These are phyloP conservation scores for Saccharum hybrid DNA, from an alignment of 202 grass and related monocot species.

Conservation along the genomic window DNA sequence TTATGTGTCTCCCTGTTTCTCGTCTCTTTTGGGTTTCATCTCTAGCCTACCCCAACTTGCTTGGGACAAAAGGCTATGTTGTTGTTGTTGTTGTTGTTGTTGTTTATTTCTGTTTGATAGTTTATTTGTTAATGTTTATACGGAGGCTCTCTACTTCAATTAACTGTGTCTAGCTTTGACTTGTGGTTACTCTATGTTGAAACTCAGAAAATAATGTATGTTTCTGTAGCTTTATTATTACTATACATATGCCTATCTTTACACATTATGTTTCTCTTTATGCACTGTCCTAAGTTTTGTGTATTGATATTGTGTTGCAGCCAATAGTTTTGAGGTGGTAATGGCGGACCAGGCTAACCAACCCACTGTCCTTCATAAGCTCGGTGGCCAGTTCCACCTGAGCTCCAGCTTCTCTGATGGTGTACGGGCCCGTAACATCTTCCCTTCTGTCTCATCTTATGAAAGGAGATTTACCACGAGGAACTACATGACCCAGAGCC, in stretches of 20 bases:
- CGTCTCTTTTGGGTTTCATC: too few species aligned
- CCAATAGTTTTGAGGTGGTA: constrained; percentile 48
- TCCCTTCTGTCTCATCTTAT: constrained; percentile 51
- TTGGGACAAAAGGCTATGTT: too few species aligned
- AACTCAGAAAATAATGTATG: background rate
- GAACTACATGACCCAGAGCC: constrained; percentile 54
- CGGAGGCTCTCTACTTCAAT: background rate
- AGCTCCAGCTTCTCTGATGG: constrained; percentile 65
- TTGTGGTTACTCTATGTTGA: background rate
- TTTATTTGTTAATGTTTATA: background rate
- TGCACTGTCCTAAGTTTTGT: background rate
- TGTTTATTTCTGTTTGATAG: background rate
- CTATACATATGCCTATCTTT: background rate
- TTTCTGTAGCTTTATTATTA: background rate
- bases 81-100: too few species aligned
- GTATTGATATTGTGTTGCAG: constrained; percentile 28
- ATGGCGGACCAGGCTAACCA: constrained; percentile 70
- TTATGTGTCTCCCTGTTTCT: too few species aligned
- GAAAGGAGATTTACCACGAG: constrained; percentile 50
- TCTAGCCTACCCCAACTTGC: too few species aligned
- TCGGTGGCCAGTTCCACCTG: constrained; percentile 68
- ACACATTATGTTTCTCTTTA: background rate
- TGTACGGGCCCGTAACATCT: constrained; percentile 55
- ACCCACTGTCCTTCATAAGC: constrained; percentile 70
- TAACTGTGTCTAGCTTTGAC: background rate